Base-by-base conservation (phyloP, 345 rosid species). In the Hevea brasiliensis region DNA sequence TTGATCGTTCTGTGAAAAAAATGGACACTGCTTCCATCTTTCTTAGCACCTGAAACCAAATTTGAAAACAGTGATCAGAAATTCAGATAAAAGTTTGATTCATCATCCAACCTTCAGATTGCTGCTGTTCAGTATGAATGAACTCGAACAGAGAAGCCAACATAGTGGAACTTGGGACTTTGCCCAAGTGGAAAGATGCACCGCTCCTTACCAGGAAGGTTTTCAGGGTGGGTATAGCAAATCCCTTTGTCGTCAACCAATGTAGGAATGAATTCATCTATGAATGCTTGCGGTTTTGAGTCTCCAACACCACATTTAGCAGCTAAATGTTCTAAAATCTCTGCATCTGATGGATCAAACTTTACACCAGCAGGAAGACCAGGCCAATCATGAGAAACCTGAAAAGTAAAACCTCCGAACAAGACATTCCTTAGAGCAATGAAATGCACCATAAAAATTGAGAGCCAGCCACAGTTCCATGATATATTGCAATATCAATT, bases 281-380 rank as follows among this genome's bases (percentile, higher is more conserved):
- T 84, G 27, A 92, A 86, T 44, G 68, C 2, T 61, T 94, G 93
- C 0, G 89, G 83, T 62, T 81, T 72, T 0, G 84, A 81, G 79
- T 68, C 78, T 58, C 89, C 89, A 70, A 85, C 67, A 48, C 95
- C 89, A 70, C 97, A 88, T 77, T 90, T 90, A 27, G 94, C 93
- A 8, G 88, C 94, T 77, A 95, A 67, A 72, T 89, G 94, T 27
- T 89, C 89, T 42, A 93, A 37, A 58, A 93, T 83, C 76, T 91
- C 88, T 20, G 66, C 82, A 84, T 92, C 98, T 66, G 97, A 78
- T 7, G 99, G 99, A 79, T 91, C 99, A 80, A 95, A 95, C 83
- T 95, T 95, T 12, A 95, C 97, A 66, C 99, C 99, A 75, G 77
- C 85, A 21, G 98, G 99, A 60, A 92, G 87, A 21, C 94, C 98